A percentile compares a stretch with the other conserved stretches of the same genome.
Conservation (phyloP, 164 flowering plant species). For the Magnolia sinica region DNA sequence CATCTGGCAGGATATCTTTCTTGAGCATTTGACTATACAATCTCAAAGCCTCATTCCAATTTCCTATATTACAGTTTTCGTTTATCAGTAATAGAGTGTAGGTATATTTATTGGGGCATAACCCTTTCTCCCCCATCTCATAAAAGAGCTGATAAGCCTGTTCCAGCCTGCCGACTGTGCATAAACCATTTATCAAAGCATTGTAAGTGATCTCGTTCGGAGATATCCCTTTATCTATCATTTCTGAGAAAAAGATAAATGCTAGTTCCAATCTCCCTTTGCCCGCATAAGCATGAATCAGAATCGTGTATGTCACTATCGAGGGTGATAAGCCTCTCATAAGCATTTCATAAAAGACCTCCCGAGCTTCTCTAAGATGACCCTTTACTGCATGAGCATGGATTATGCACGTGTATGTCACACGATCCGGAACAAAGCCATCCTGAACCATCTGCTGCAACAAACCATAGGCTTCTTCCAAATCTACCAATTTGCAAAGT, state of each 20-base stretch:
- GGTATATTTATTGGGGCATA: constrained; percentile 60
- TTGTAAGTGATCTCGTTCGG: constrained; percentile 75
- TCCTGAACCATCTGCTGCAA: constrained; percentile 44
- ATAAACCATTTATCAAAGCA: constrained; percentile 62
- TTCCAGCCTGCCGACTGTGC: constrained; percentile 42
- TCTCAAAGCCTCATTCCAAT: constrained; percentile 56
- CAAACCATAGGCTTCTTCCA: constrained; percentile 39
- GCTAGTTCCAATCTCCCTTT: constrained; percentile 43
- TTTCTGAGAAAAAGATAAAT: constrained; percentile 45
- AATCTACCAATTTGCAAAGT: constrained; percentile 39
- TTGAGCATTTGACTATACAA: constrained; percentile 60
- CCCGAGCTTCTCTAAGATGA: constrained; percentile 39
- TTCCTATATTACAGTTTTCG: constrained; percentile 41
- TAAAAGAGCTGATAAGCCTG: constrained; percentile 42
- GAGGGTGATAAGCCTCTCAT: constrained; percentile 48
- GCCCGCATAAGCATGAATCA: constrained; percentile 58
- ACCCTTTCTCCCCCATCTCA: constrained; percentile 50
- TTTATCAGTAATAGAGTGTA: constrained; percentile 65
- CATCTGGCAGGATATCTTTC: constrained; percentile 55
- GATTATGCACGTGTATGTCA: constrained; percentile 61
- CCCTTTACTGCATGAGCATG: constrained; percentile 44
- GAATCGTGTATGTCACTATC: constrained; percentile 62
- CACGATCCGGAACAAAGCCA: constrained; percentile 54
- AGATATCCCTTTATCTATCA: constrained; percentile 47
- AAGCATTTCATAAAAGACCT: constrained; percentile 47